These are phyloP conservation scores for Backusella macrospora DNA, from an alignment of 192 early-diverging fungal species.

Conservation along the genomic window DNA sequence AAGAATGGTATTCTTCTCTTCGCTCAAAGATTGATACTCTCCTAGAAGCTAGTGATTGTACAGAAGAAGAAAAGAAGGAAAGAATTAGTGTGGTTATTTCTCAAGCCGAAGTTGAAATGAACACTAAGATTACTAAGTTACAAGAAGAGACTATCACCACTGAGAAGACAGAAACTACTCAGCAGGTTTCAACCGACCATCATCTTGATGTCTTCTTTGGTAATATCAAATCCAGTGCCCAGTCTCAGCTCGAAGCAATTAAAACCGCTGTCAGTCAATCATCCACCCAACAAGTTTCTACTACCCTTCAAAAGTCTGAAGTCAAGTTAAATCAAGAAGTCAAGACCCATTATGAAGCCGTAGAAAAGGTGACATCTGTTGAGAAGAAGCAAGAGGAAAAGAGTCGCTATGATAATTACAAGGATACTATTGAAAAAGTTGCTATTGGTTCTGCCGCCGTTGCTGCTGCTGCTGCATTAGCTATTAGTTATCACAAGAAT, in stretches of 20 bases:
- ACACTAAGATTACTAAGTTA: conserved; percentile 2
- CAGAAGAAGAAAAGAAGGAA: conserved; percentile 3
- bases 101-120: conserved; percentile 23
- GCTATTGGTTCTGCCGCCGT: conserved; percentile 14
- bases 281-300: background rate
- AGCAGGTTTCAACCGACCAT: conserved; percentile 12
- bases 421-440: conserved; percentile 24
- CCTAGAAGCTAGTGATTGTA: conserved; percentile 12
- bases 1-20: conserved; percentile 7
- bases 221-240: conserved; percentile 10
- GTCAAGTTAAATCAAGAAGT: conserved; percentile 12
- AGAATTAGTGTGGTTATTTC: conserved; percentile 1
- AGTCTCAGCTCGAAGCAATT: background rate
- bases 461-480: conserved; percentile 28
- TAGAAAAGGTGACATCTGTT: conserved; percentile 7
- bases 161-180: background rate
- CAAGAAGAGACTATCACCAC: background rate
- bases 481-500: conserved; percentile 20
- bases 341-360: conserved; percentile 8
- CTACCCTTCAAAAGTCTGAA: background rate
- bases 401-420: background rate
- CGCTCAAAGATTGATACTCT: background rate
- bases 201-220: conserved; percentile 23
- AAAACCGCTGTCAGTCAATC: conserved; percentile 1
- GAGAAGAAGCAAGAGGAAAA: conserved; percentile 5